Evolutionary conservation across 2,329 filamentous ascomycete genomes (phyloP), one percentile per base, ranked within the genome.

Genomic region (Fusarium irregulare): DNA sequence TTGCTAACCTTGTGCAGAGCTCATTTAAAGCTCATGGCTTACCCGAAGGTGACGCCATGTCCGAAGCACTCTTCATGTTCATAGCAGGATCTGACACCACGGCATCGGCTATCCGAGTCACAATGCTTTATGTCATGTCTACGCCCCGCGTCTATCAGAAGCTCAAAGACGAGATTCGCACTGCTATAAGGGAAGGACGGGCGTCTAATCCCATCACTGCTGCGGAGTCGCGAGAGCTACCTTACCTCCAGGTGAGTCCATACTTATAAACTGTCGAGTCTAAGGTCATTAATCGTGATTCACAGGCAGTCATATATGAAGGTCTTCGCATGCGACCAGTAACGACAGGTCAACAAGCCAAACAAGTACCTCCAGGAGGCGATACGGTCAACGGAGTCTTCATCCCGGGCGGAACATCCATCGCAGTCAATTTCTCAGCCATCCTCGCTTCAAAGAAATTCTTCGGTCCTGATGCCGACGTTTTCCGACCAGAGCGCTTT

Each of bases 401-500:
- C 4, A 16, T 62, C 1, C 59, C 59, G 0, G 56, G 46, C 2
- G 59, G 56, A 0, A 62, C 56, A 20, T 32, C 37, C 9, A 62
- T 62, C 7, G 59, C 25, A 0, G 13, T 40, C 18, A 62, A 62
- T 4, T 62, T 62, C 11, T 37, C 46, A 0, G 59, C 59, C 5
- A 61, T 62, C 0, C 0, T 61, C 2, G 20, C 23, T 5, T 61
- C 59, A 0, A 30, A 20, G 2, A 14, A n/a, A 0, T 8, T 62
- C 1, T 62, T 62, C 2, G 59, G 59, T 3, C 16, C 40, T 1
- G 59, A 62, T 8, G 40, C 59, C 4, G 40, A 53, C 3, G 25
- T 62, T 0, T 62, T 62, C 7, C 56, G 59, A 27, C 59, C 59
- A 3, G 59, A 62, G 7, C 59, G 59, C 0, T 62, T 62, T 6